Evolutionary conservation across 441 rosid genomes (phyloP), one percentile per base, ranked within the genome.

Genomic region (Syzygium malaccense): DNA sequence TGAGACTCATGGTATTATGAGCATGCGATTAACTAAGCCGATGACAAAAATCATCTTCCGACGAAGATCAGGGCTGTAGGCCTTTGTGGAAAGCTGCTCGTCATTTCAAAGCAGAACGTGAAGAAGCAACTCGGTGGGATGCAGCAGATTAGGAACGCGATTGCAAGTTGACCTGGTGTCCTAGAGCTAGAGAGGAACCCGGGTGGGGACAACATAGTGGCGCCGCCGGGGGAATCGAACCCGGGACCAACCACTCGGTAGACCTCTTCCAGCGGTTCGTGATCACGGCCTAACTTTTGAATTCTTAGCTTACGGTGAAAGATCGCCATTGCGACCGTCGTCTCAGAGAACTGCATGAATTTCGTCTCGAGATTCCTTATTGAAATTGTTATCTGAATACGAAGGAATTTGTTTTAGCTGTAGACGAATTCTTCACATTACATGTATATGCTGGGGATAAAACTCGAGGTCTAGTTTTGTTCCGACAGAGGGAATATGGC

Each of bases 161-260:
- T 30, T 30, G 75, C 75, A 30, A 15, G 1, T 64, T 37, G 75
- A 64, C 75, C 30, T 17, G 37, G 41, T 64, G 75, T 64, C 75
- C 71, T 30, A 0, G 37, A 64, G 71, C 71, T 30, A 64, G 20
- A 30, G 37, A 64, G 71, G 30, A 64, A 30, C 11, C 10, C 1
- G 0, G 30, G 20, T n/a, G 20, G 20, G 5, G 71, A 64, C 71
- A 30, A n/a, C 4, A 64, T 30, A 64, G 71, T 15, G 37, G 20
- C 0, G 0, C 20, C 0, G 5, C 3, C 3, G 1, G 37, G 32
- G 11, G 1, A 30, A 15, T 30, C 0, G 2, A 7, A 18, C 71
- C 11, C 2, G 0, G 1, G 37, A 11, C 37, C 71, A 64, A 64
- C 56, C 20, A 64, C 14, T 1, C 17, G 33, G 68, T 62, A 30